Conservation (phyloP, 2,329 filamentous ascomycete species). For the Decorospora gaudefroyi region DNA sequence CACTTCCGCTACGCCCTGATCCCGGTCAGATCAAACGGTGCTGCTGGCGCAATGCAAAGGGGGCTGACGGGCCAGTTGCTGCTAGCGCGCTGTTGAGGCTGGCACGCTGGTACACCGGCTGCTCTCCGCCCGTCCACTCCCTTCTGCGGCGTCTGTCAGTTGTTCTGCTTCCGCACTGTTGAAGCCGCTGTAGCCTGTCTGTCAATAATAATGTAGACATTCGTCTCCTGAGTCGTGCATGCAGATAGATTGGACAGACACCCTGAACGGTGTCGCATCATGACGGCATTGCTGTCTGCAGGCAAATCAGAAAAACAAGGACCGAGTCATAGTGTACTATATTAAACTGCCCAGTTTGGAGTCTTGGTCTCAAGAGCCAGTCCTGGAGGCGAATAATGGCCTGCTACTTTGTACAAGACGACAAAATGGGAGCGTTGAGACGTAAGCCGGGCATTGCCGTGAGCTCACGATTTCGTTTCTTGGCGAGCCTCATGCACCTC, state of each 20-base stretch:
- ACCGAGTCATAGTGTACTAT: slow-evolving; percentile 24
- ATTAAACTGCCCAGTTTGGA: slow-evolving; percentile 33
- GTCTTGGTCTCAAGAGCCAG: slow-evolving; percentile 18
- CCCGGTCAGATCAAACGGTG: slow-evolving; percentile 29
- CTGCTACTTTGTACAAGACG: too few species aligned
- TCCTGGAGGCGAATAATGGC: too few species aligned
- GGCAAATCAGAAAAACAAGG: slow-evolving; percentile 9
- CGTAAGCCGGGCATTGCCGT: slow-evolving; percentile 7
- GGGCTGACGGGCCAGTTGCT: slow-evolving; percentile 25
- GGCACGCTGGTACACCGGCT: slow-evolving; percentile 21
- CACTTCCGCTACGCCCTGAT: slow-evolving; percentile 31
- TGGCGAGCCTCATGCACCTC: slow-evolving; percentile 11
- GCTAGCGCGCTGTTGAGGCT: slow-evolving; percentile 31
- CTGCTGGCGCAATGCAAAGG: slow-evolving; percentile 31
- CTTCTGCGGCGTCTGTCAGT: not conserved
- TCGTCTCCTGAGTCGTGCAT: slow-evolving; percentile 31
- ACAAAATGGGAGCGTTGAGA: slow-evolving; percentile 12
- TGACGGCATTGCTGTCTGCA: slow-evolving; percentile 25
- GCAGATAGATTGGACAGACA: slow-evolving; percentile 16
- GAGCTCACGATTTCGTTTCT: slow-evolving; percentile 16
- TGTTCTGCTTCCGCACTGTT: slow-evolving; percentile 1
- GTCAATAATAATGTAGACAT: too few species aligned
- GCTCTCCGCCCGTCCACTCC: slow-evolving; percentile 16
- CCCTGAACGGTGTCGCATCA: slow-evolving; percentile 17
- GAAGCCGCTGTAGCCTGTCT: too few species aligned